phyloP scores from a whole-genome alignment of 2,329 filamentous ascomycete genomes.

The Beauveria medogensis region DNA sequence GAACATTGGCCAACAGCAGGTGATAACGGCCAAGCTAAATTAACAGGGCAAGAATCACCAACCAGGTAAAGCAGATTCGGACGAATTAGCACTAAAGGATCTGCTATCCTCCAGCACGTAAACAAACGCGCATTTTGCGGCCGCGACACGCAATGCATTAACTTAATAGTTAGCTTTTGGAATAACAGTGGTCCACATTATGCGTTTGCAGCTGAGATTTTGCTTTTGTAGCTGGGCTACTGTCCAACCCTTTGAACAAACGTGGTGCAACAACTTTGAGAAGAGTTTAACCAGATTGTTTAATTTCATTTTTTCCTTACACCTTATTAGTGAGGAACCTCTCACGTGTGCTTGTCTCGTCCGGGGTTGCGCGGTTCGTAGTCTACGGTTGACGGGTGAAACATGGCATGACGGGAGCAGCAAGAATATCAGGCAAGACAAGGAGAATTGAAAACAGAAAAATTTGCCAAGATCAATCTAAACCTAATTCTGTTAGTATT shows the following conservation, averaged over 20 bases:
- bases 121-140: conserved; percentile 1
- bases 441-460: neutral
- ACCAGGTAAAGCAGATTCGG: neutral
- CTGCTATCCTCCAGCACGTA: neutral
- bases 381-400: neutral
- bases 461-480: neutral
- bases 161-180: neutral
- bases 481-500: neutral
- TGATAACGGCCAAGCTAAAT: neutral
- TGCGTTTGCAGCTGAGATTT: neutral
- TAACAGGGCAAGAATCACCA: neutral
- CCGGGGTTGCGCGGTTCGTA: neutral
- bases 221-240: neutral
- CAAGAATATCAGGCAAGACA: neutral
- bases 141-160: neutral
- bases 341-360: neutral
- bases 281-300: neutral
- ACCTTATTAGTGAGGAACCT: too few relatives aligned
- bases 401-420: neutral
- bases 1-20: neutral
- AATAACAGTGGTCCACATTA: conserved; percentile 9
- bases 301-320: neutral
- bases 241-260: neutral
- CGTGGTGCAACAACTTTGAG: neutral
- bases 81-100: neutral